Evolutionary conservation across 1,139 yeast genomes (phyloP).

Genomic region (Blastobotrys apis): DNA sequence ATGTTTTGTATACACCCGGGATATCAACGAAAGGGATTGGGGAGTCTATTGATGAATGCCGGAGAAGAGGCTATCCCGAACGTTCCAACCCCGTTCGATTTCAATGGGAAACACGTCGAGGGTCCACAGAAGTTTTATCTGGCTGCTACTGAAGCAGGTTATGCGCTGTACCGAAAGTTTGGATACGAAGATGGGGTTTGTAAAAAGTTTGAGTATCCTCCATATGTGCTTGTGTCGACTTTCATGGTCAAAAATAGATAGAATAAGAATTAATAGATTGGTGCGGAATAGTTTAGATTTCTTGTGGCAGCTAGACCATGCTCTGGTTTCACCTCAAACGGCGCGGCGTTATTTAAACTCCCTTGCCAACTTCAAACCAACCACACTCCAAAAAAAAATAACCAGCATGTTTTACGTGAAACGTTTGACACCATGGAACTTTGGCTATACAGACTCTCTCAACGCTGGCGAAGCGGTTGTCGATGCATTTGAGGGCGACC

Average conservation of each 20-base stretch:
- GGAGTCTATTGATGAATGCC: conserved; percentile 2
- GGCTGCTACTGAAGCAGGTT: conserved; percentile 10
- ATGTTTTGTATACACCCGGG: conserved; percentile 6
- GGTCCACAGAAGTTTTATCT: conserved; percentile 12
- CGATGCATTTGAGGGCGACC: not conserved
- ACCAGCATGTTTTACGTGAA: not conserved
- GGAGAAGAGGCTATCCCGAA: conserved; percentile 9
- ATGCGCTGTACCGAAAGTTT: conserved; percentile 1
- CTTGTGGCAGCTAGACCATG: no score
- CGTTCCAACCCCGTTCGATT: conserved; percentile 5
- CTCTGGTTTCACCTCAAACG: no score
- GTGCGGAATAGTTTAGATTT: no score
- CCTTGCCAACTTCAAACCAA: no score
- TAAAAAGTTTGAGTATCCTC: no score
- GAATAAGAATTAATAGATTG: no score
- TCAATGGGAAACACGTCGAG: not conserved
- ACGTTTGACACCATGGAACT: conserved; percentile 1
- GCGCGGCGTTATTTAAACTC: no score
- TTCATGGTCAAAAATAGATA: not conserved
- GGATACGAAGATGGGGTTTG: conserved; percentile 1
- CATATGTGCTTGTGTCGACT: not conserved
- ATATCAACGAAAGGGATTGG: conserved; percentile 10
- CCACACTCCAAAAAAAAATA: no score
- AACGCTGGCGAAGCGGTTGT: conserved; percentile 5
- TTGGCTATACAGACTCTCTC: not conserved